phyloP scores from a whole-genome alignment of 2,329 filamentous ascomycete genomes.

The Biscogniauxia sp. region DNA sequence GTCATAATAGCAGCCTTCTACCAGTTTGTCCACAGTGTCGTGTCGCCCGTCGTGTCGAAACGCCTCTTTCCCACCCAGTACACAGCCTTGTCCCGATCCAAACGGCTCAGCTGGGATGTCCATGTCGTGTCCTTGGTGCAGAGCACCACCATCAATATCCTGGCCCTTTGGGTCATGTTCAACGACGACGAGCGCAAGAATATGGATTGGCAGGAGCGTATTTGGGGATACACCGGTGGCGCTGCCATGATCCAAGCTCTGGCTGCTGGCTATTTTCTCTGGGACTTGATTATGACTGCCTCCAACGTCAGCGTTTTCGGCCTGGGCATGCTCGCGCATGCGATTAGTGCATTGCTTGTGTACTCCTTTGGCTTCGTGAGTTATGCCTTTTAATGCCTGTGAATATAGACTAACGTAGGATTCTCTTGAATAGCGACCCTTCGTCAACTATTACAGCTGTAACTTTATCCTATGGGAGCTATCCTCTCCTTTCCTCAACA shows the following conservation, averaged over 20 bases:
- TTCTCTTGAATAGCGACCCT: constrained; percentile 63
- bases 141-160: constrained; percentile 65
- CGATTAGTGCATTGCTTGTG: constrained; percentile 68
- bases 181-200: constrained; percentile 63
- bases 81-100: constrained; percentile 56
- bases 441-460: constrained; percentile 78
- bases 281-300: constrained; percentile 72
- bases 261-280: constrained; percentile 79
- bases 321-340: constrained; percentile 74
- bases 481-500: constrained; percentile 79
- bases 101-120: constrained; percentile 78
- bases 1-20: constrained; percentile 65
- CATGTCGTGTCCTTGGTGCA: constrained; percentile 84
- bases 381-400: constrained; percentile 21
- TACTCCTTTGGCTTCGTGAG: constrained; percentile 79
- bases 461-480: constrained; percentile 87
- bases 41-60: constrained; percentile 67
- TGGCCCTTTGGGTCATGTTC: constrained; percentile 73
- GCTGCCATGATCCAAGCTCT: constrained; percentile 72
- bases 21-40: constrained; percentile 61
- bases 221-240: constrained; percentile 76
- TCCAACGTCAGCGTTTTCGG: constrained; percentile 71
- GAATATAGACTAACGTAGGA: constrained; percentile 12
- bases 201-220: constrained; percentile 65
- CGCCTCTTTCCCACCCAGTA: constrained; percentile 64